Base-by-base conservation (phyloP, 2,329 filamentous ascomycete species). In the Chaetomium strumarium region DNA sequence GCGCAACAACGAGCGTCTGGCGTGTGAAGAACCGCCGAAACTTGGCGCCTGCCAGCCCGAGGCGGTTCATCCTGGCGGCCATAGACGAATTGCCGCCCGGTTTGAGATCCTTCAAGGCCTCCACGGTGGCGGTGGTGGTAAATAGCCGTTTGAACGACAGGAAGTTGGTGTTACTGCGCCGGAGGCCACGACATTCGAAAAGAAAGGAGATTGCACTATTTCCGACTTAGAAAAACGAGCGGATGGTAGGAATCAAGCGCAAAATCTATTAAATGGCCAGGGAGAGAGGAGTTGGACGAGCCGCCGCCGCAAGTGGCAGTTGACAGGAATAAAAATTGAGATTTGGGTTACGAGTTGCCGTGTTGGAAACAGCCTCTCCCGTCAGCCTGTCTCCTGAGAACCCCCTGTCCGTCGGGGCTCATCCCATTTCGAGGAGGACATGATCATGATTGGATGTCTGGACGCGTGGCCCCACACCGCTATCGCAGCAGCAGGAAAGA, bases 241-340 rank as follows among this genome's bases (percentile, higher is more conserved):
- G 29, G 24, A 24, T 7, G 7, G 17, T 30, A 24, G 40, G n/a
- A 42, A 29, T 42, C 20, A 42, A 42, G 24, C 10, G 20, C 12
- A 12, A 10, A 16, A 10, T 9, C 7, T 16, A 37, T 4, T 13
- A 42, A n/a, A 14, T 8, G n/a, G 19, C 24, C 20, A 9, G n/a
- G 24, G 24, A 29, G 62, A 92, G 95, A 19, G 88, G 78, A 7
- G 89, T 88, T 93, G 89, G 0, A 89, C 89, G 0, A 93, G 76
- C 1, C 89, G 88, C 68, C 93, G 89, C 0, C 88, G 93, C 89
- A 89, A 95, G 34, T 37, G 14, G 13, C 34, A n/a, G 14, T 34
- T 20, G 40, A 20, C 33, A 38, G 33, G 4, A 30, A 40, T 34
- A 34, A 48, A 53, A 53, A 53, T 44, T 43, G 39, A 39, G 34